Evolutionary conservation across 1,139 yeast genomes (phyloP).

Genomic region (Kodamaea alishanica): DNA sequence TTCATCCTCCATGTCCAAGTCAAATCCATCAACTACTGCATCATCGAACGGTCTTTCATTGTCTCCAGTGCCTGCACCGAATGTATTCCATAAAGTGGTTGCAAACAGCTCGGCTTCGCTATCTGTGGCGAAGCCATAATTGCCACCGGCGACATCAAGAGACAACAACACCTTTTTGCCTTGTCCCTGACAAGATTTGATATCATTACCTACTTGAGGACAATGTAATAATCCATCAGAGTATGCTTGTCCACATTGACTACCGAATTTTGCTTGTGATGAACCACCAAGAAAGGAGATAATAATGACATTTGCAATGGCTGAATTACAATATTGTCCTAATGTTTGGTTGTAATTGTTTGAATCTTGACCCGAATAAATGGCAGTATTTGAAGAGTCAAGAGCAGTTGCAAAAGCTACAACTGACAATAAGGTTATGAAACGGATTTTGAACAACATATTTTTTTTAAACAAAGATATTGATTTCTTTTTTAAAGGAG

Average conservation of each 20-base stretch:
- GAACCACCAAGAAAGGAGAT: conserved; percentile 16
- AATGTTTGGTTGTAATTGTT: conserved; percentile 13
- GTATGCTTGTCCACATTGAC: conserved; percentile 13
- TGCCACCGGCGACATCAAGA: conserved; percentile 18
- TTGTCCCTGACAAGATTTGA: conserved; percentile 15
- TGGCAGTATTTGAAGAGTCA: conserved; percentile 11
- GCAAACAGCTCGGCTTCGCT: conserved; percentile 15
- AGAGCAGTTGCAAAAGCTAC: conserved; percentile 2
- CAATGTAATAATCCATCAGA: conserved; percentile 16
- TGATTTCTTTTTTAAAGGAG: too few species aligned
- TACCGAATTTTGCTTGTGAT: conserved; percentile 16
- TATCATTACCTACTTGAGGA: conserved; percentile 15
- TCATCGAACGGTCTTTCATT: conserved; percentile 18
- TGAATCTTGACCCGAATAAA: conserved; percentile 23
- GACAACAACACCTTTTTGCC: conserved; percentile 20
- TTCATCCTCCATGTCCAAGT: conserved; percentile 19
- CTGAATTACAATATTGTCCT: conserved; percentile 14
- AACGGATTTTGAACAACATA: too few species aligned
- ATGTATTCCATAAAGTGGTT: conserved; percentile 16
- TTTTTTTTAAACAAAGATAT: too few species aligned
- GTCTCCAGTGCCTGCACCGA: conserved; percentile 16
- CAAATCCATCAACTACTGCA: conserved; percentile 22
- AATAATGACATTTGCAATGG: conserved; percentile 15
- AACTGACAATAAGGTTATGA: too few species aligned
- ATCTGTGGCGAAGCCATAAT: conserved; percentile 15